Conservation (phyloP, 179 eudicot genomes). For the Amaranthus tricolor region DNA sequence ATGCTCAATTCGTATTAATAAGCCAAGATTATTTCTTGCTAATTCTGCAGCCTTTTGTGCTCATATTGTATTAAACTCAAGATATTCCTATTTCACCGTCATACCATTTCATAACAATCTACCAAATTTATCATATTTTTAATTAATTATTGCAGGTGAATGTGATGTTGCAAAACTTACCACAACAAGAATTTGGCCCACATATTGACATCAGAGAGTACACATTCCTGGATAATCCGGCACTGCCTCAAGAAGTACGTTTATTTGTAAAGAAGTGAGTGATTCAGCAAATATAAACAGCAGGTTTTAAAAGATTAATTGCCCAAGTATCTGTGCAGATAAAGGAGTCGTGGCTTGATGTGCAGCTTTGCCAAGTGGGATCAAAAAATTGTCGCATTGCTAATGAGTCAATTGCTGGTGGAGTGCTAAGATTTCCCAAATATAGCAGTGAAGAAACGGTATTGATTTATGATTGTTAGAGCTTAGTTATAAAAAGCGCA, state of each 20-base stretch:
- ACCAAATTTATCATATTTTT: slow-evolving; percentile 5
- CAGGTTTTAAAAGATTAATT: not conserved
- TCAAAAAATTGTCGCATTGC: slow-evolving; percentile 54
- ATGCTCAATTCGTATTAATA: no score
- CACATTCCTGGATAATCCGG: slow-evolving; percentile 78
- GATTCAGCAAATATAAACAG: not conserved
- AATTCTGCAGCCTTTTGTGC: no score
- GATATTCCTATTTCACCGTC: no score
- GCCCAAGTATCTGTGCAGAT: slow-evolving; percentile 46
- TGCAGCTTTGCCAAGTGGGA: slow-evolving; percentile 88
- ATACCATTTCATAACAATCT: no score
- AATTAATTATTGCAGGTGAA: slow-evolving; percentile 51
- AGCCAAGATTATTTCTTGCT: no score
- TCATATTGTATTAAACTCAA: no score
- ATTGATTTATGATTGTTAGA: slow-evolving; percentile 20
- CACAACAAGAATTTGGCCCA: slow-evolving; percentile 76
- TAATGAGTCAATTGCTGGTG: slow-evolving; percentile 41
- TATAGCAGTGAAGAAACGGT: slow-evolving; percentile 87
- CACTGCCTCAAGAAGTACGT: slow-evolving; percentile 60
- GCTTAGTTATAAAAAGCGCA: not conserved
- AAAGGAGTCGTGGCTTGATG: slow-evolving; percentile 94
- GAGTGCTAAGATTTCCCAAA: slow-evolving; percentile 68
- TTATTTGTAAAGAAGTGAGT: not conserved
- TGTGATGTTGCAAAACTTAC: slow-evolving; percentile 61
- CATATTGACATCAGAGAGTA: slow-evolving; percentile 74